Evolutionary conservation across 495 filamentous ascomycete species (phyloP).

Genomic region (Podospora australis): DNA sequence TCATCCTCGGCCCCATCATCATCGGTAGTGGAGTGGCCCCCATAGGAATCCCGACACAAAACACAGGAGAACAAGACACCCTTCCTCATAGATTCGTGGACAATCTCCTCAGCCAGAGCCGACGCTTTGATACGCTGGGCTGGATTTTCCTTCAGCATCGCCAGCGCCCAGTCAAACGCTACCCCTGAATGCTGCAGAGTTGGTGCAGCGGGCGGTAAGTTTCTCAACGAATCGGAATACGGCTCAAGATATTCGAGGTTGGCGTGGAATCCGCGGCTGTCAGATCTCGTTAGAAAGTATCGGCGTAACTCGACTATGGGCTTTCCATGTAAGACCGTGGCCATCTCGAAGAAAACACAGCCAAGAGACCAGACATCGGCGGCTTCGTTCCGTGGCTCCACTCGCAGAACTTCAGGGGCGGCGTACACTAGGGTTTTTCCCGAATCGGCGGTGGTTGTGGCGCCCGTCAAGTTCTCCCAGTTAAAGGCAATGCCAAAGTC

Average conservation of each 20-base stretch:
- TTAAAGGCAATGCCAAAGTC: constrained; percentile 38
- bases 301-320: constrained; percentile 21
- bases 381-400: constrained; percentile 18
- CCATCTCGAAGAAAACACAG: constrained; percentile 38
- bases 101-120: too few species aligned
- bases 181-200: too few species aligned
- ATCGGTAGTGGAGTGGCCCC: too few species aligned
- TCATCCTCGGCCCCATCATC: too few species aligned
- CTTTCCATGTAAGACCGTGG: constrained; percentile 19
- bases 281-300: constrained; percentile 8
- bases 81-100: too few species aligned
- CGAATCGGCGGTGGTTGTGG: constrained; percentile 18
- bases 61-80: too few species aligned
- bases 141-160: too few species aligned
- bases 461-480: constrained; percentile 15
- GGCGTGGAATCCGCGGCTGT: constrained; percentile 14
- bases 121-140: too few species aligned
- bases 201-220: too few species aligned
- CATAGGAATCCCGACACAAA: too few species aligned
- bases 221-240: not conserved
- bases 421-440: constrained; percentile 16
- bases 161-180: too few species aligned
- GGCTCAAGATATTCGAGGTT: not conserved
- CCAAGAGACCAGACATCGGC: constrained; percentile 41
- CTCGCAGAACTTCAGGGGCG: constrained; percentile 28